Evolutionary conservation across 257 asterid genomes (phyloP).

Genomic region (Petrea volubilis): DNA sequence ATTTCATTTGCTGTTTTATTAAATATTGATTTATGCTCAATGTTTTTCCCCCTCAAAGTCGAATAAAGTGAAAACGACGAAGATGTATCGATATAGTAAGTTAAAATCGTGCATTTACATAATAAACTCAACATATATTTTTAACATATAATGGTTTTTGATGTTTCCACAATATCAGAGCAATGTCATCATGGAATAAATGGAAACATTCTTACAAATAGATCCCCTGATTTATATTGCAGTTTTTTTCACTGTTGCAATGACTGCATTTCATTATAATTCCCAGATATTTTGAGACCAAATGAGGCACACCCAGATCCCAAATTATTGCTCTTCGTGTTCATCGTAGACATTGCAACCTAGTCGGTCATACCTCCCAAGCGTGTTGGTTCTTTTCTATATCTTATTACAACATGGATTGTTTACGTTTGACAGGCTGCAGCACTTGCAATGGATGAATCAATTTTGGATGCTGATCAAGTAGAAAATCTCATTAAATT

Average conservation of each 20-base stretch:
- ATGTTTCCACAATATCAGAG: background rate
- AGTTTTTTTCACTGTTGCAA: background rate
- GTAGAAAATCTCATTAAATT: slow-evolving; percentile 95
- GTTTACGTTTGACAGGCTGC: slow-evolving; percentile 72
- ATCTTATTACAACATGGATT: slow-evolving; percentile 20
- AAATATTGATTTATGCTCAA: background rate
- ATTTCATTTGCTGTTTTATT: slow-evolving; percentile 7
- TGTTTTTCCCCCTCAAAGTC: background rate
- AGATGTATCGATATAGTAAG: background rate
- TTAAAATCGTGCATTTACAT: background rate
- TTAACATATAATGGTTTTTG: background rate
- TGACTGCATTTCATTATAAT: background rate
- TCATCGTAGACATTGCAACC: slow-evolving; percentile 11
- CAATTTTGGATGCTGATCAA: slow-evolving; percentile 96
- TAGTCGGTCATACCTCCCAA: slow-evolving; percentile 14
- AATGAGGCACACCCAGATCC: background rate
- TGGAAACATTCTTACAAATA: background rate
- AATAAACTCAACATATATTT: background rate
- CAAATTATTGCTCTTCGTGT: slow-evolving; percentile 7
- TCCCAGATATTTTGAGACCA: background rate
- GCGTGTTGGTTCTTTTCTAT: slow-evolving; percentile 12
- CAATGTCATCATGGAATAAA: background rate
- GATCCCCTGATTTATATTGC: background rate
- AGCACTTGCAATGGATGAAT: slow-evolving; percentile 94
- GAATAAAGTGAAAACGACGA: background rate